These are phyloP conservation scores for Carex scoparia DNA, from an alignment of 176 grass and related monocot genomes.

Conservation along the genomic window DNA sequence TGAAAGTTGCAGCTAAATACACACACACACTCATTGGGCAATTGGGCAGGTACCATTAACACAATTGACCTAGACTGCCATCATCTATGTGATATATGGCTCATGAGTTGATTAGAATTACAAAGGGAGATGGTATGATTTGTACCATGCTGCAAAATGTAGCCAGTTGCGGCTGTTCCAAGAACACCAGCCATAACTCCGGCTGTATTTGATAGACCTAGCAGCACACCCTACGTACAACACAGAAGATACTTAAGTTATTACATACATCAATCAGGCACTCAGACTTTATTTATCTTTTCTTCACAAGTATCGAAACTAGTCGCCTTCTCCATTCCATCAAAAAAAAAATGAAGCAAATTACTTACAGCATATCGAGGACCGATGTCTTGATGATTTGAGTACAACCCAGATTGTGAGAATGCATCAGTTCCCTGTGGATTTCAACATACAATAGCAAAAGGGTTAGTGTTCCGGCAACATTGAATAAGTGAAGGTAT, in stretches of 20 bases:
- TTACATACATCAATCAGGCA: not conserved
- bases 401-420: constrained; percentile 94
- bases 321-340: not conserved
- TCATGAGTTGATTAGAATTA: not conserved
- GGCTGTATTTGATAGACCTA: constrained; percentile 91
- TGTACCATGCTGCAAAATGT: constrained; percentile 92
- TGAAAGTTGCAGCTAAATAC: not conserved
- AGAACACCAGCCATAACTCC: constrained; percentile 94
- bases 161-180: constrained; percentile 85
- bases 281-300: constrained; percentile 5
- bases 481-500: constrained; percentile 3
- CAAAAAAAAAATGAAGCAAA: not conserved
- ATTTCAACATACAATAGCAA: constrained; percentile 6
- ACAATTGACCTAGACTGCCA: not conserved
- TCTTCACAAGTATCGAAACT: constrained; percentile 17
- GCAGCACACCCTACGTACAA: constrained; percentile 60
- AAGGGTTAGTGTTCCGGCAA: not conserved
- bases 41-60: not conserved
- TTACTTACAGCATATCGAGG: constrained; percentile 68
- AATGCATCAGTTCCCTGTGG: constrained; percentile 86
- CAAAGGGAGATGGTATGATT: not conserved
- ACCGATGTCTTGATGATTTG: constrained; percentile 96
- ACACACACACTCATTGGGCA: not conserved
- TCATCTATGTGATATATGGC: not conserved
- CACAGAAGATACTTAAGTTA: not conserved